A percentile compares a stretch with the other conserved stretches of the same genome.
These are phyloP conservation scores for Glomus cerebriforme DNA, from an alignment of 192 early-diverging fungal genomes.

Conservation along the genomic window DNA sequence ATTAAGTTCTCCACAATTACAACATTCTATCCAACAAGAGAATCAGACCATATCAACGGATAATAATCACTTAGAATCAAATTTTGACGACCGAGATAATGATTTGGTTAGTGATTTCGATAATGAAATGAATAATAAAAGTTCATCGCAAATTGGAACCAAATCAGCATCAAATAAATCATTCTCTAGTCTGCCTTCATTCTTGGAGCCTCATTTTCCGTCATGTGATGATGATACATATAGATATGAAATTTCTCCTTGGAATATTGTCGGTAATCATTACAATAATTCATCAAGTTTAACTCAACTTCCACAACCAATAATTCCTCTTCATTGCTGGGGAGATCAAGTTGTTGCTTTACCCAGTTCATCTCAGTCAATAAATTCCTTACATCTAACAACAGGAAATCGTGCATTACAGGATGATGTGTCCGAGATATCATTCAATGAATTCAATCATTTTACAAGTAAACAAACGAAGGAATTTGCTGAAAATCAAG, in stretches of 20 bases:
- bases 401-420: background rate
- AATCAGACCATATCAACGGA: background rate
- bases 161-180: background rate
- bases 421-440: background rate
- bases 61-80: background rate
- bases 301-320: background rate
- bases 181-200: background rate
- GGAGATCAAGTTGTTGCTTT: background rate
- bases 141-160: background rate
- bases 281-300: background rate
- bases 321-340: background rate
- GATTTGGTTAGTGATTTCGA: background rate
- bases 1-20: too few species aligned
- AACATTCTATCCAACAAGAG: background rate
- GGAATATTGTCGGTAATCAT: background rate
- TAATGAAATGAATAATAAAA: background rate
- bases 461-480: background rate
- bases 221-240: background rate
- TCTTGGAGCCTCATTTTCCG: background rate
- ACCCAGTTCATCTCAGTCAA: background rate
- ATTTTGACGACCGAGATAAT: background rate
- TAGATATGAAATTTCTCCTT: background rate
- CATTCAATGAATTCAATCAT: too few species aligned
- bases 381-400: background rate
- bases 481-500: background rate